Conservation (phyloP, 2,329 filamentous ascomycete species). For the Nothomitra cinnamomea region DNA sequence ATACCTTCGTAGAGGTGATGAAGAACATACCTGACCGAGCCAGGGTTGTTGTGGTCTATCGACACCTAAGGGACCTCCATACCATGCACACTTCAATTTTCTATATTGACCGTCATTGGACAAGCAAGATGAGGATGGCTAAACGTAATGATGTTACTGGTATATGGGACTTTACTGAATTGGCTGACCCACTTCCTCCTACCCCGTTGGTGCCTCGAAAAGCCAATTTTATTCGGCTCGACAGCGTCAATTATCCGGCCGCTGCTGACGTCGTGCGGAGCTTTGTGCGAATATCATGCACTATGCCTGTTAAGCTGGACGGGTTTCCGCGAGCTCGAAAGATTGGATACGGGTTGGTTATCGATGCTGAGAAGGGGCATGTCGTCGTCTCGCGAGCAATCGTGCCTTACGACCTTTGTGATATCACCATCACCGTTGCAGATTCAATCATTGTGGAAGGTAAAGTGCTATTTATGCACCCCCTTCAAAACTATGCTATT, state of each 20-base stretch:
- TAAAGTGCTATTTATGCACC: constrained; percentile 90
- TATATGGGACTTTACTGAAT: constrained; percentile 83
- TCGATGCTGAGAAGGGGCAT: constrained; percentile 88
- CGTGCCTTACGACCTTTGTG: constrained; percentile 90
- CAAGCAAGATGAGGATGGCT: constrained; percentile 82
- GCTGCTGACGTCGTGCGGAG: constrained; percentile 89
- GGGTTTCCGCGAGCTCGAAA: constrained; percentile 93
- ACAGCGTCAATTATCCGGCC: constrained; percentile 71
- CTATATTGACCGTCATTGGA: constrained; percentile 90
- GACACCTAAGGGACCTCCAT: constrained; percentile 86
- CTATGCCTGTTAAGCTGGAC: constrained; percentile 89
- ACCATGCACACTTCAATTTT: constrained; percentile 87
- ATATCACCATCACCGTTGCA: constrained; percentile 89
- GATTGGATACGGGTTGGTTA: constrained; percentile 91
- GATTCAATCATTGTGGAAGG: constrained; percentile 90
- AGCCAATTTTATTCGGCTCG: constrained; percentile 82
- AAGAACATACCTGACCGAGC: constrained; percentile 65
- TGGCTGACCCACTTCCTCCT: constrained; percentile 66
- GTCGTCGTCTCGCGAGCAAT: constrained; percentile 89
- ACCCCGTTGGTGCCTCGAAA: constrained; percentile 54
- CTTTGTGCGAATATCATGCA: constrained; percentile 84
- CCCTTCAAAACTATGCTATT: constrained; percentile 90
- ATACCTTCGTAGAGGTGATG: constrained; percentile 83
- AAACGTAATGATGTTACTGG: constrained; percentile 80
- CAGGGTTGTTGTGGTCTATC: constrained; percentile 85